Evolutionary conservation across 2,329 filamentous ascomycete species (phyloP), one percentile per base, ranked within the genome.

Genomic region (Phialophora tarda): DNA sequence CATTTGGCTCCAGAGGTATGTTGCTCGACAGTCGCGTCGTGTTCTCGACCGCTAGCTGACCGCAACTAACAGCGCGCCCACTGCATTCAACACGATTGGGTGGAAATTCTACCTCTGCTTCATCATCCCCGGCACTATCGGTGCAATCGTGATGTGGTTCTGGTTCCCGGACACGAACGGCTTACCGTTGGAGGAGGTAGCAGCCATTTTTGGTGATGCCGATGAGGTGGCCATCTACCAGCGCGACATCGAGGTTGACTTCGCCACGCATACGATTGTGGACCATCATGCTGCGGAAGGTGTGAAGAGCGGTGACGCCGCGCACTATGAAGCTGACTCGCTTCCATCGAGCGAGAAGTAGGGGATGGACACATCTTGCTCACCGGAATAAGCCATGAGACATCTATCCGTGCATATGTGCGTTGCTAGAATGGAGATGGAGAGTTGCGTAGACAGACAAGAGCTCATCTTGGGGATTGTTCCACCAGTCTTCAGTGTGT

Each of bases 61-160:
- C 50, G 30, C 4, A 4, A 21, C 10, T 47, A 24, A n/a, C 34
- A 62, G 50, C 23, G 75, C 72, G 10, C 76, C 76, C 0, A 74
- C 75, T 21, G 67, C 75, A 8, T 68, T 78, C 26, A 68, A 75
- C 30, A 71, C 58, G 2, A 75, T 78, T 57, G 71, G 67, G 2
- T 78, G 77, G 76, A 77, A 72, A 63, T 78, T 77, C 44, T 81
- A 79, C n/a, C 75, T 81, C 23, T 78, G 77, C 24, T 71, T 78
- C 30, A 77, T 77, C 28, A 70, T 75, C 11, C 74, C 75, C 1
- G 70, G 70, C n/a, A 64, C 47, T 23, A 60, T 71, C 48, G 68
- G 68, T 3, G 70, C 41, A 12, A 32, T 57, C 21, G 50, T 75
- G 69, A 68, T 73, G 34, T 75, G 69, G 67, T 67, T 73, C 3